phyloP scores from a whole-genome alignment of 345 rosid species.

The Aurinia saxatilis region DNA sequence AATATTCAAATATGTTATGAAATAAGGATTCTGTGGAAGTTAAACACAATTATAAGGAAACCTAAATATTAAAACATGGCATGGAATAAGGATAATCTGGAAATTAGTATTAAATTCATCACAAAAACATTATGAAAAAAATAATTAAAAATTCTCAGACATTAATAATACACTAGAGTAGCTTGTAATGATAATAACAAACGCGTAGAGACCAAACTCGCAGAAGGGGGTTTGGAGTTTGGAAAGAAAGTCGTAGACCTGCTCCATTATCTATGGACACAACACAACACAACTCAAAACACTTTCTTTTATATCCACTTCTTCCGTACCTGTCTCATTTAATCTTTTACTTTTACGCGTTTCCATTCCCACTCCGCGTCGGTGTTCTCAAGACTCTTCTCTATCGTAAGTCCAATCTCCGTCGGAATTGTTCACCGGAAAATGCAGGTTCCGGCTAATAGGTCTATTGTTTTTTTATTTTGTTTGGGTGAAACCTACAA shows the following conservation, averaged over 20 bases:
- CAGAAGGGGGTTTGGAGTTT: too few species aligned
- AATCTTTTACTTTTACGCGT: slow-evolving; percentile 23
- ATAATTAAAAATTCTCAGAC: background rate
- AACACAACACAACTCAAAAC: background rate
- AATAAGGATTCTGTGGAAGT: too few species aligned
- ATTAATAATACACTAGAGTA: background rate
- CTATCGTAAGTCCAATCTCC: background rate
- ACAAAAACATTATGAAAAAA: too few species aligned
- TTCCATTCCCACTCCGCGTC: slow-evolving; percentile 38
- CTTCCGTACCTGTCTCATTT: slow-evolving; percentile 37
- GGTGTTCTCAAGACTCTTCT: slow-evolving; percentile 24
- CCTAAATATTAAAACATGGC: background rate
- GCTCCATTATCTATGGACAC: slow-evolving; percentile 27
- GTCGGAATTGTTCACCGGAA: background rate
- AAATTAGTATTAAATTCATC: background rate
- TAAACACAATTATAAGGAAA: background rate
- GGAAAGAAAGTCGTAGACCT: slow-evolving; percentile 13
- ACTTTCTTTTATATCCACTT: slow-evolving; percentile 12
- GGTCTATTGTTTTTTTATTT: background rate
- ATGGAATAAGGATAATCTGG: background rate
- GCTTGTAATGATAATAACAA: background rate
- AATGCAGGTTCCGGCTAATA: slow-evolving; percentile 19
- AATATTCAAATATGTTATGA: too few species aligned
- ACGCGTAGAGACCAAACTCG: slow-evolving; percentile 15
- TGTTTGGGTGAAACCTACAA: too few species aligned